Evolutionary conservation across 768 basidiomycete genomes (phyloP), one percentile per base, ranked within the genome.

Genomic region (Lactarius quietus): DNA sequence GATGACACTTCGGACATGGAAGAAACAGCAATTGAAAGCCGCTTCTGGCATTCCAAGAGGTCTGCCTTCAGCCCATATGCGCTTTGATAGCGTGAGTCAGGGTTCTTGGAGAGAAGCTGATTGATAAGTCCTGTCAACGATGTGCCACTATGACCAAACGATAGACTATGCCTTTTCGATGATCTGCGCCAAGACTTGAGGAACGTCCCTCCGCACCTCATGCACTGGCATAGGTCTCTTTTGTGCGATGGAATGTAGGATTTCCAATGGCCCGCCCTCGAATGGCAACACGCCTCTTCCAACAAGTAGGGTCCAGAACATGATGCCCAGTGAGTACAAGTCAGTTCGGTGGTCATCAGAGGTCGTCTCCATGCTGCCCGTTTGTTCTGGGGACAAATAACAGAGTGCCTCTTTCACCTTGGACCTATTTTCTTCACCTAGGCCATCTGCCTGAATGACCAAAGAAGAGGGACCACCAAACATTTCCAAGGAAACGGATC

Each of bases 331-430:
- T 0, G 87, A 86, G 72, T 91, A 90, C 33, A 91, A 74, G 73
- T 91, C 89, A 15, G 89, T 89, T 64, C 88, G 74, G 68, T 89
- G 86, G 71, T 91, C 89, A 69, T 89, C 87, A 2, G 83, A 80
- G 74, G 85, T 84, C 6, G 86, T 87, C 72, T 89, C 87, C 66
- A 85, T 85, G 70, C 87, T 85, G 10, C 88, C 88, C 1, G 88
- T 89, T 74, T 91, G 88, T 72, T 90, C 88, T 18, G 89, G 89
- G 7, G 88, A 86, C 38, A 90, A 81, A 70, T 89, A 91, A 72
- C 86, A 88, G 6, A 90, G 75, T 2, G 87, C 88, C 75, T 90
- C 88, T 74, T 89, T 90, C 57, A 89, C 85, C 74, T 86, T 89
- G 65, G 84, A 76, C 71, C 87, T 86, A 73, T 88, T 84, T 5